A percentile compares a stretch with the other conserved stretches of the same genome.
phyloP scores from a whole-genome alignment of 441 rosid species.

The Croton laevigatus region DNA sequence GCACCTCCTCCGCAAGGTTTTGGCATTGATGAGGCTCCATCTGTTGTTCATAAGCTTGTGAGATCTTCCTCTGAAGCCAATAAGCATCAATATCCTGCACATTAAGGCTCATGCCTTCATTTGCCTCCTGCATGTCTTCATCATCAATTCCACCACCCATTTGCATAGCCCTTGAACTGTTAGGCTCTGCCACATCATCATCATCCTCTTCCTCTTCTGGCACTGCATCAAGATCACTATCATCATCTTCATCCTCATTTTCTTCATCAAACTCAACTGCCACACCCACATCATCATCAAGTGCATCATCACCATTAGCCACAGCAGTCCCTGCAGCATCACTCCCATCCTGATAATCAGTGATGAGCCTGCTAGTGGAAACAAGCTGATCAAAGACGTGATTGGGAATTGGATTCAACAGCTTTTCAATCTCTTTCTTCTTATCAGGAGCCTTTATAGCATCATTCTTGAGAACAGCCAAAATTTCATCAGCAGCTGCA shows the following conservation, averaged over 20 bases:
- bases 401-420: slow-evolving; percentile 51
- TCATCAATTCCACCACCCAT: slow-evolving; percentile 84
- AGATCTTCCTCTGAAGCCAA: slow-evolving; percentile 94
- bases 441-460: slow-evolving; percentile 56
- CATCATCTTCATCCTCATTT: slow-evolving; percentile 85
- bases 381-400: slow-evolving; percentile 75
- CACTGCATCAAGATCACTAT: slow-evolving; percentile 84
- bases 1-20: slow-evolving; percentile 88
- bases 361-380: slow-evolving; percentile 69
- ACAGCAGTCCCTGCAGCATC: slow-evolving; percentile 46
- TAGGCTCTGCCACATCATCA: slow-evolving; percentile 56
- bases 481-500: slow-evolving; percentile 91
- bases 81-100: slow-evolving; percentile 95
- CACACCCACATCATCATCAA: slow-evolving; percentile 85
- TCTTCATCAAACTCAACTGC: slow-evolving; percentile 90
- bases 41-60: slow-evolving; percentile 77
- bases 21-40: slow-evolving; percentile 85
- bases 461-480: slow-evolving; percentile 83
- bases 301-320: slow-evolving; percentile 68
- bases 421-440: slow-evolving; percentile 82
- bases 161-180: slow-evolving; percentile 67
- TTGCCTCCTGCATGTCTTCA: slow-evolving; percentile 61
- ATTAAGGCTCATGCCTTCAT: slow-evolving; percentile 70
- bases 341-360: slow-evolving; percentile 74
- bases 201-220: slow-evolving; percentile 71